Base-by-base conservation (phyloP, 2,329 filamentous ascomycete genomes). In the Pseudovirgaria hyperparasitica region DNA sequence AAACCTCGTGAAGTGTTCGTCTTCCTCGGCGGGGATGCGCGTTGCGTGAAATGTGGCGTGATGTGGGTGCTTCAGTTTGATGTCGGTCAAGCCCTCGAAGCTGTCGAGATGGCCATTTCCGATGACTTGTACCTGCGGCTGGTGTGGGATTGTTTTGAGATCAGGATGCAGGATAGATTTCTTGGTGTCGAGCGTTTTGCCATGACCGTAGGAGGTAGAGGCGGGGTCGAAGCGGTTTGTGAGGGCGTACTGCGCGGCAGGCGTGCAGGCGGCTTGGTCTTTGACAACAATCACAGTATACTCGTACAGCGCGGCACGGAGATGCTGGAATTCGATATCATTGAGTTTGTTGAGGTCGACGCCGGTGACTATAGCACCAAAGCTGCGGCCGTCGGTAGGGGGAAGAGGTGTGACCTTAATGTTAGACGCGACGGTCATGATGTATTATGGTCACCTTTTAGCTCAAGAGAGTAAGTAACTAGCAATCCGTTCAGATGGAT, bases 91-190 rank as follows among this genome's bases (percentile, higher is more conserved):
- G 1, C 79, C 80, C 46, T 85, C 78, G 40, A 82, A 85, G 17
- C 69, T 65, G 1, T 65, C 48, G 2, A 86, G 65, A 24, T 68
- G 65, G 5, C 81, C 80, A 42, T 86, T 82, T 21, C 80, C 80
- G 34, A 86, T 85, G 29, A 85, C 73, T 43, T 86, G 80, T 2
- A 82, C 76, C 48, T 86, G 78, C 0, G 80, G 77, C 48, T 86
- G 80, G 40, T 82, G 74, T 0, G 80, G 79, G 22, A 86, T 71
- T 1, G 80, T 85, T 58, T 85, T 84, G 11, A 86, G 63, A 40
- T 86, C 81, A 0, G 80, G 80, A 45, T 85, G 78, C 11, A 86
- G 64, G 41, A 86, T 72, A 29, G 57, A 63, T 27, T 63, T 67
- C 48, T 73, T 73, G 6, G 63, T 63, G 40, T 82, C 77, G 25